phyloP scores from a whole-genome alignment of 176 grass and related monocot genomes.

The Cenchrus purpureus region DNA sequence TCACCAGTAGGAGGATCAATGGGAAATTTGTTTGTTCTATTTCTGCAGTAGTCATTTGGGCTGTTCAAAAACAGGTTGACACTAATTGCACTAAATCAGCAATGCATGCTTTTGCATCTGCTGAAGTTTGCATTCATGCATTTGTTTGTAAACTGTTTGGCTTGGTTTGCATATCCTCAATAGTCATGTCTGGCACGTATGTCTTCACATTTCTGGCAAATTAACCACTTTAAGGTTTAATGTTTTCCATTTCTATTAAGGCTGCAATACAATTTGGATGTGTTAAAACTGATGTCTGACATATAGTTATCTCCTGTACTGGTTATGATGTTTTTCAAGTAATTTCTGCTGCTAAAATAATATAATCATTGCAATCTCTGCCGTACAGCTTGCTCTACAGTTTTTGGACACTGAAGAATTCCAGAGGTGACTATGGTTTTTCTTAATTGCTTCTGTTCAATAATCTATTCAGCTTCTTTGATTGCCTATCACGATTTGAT shows the following conservation, averaged over 20 bases:
- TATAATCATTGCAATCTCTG: conserved; percentile 27
- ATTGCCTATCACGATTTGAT: conserved; percentile 15
- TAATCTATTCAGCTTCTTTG: conserved; percentile 27
- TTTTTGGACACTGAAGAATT: conserved; percentile 96
- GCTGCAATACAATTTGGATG: neutral
- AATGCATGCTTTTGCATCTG: neutral
- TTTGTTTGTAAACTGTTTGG: neutral
- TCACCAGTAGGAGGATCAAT: neutral
- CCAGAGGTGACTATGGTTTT: conserved; percentile 60
- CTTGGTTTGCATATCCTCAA: neutral
- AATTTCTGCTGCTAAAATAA: neutral
- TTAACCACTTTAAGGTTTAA: conserved; percentile 5
- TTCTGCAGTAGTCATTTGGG: neutral
- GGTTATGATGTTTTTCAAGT: neutral
- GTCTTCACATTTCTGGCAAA: neutral
- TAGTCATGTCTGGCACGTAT: neutral
- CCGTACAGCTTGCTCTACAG: conserved; percentile 71
- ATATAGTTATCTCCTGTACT: conserved; percentile 7
- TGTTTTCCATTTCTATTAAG: neutral
- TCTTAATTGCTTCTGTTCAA: neutral
- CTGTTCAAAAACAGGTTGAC: neutral
- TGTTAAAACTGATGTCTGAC: neutral
- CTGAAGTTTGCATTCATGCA: neutral
- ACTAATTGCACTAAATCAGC: neutral
- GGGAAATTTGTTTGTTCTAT: neutral